Percentiles rank a stretch among this genome's conserved stretches.
Conservation (phyloP, 345 rosid species). For the Xanthoceras sorbifolium region DNA sequence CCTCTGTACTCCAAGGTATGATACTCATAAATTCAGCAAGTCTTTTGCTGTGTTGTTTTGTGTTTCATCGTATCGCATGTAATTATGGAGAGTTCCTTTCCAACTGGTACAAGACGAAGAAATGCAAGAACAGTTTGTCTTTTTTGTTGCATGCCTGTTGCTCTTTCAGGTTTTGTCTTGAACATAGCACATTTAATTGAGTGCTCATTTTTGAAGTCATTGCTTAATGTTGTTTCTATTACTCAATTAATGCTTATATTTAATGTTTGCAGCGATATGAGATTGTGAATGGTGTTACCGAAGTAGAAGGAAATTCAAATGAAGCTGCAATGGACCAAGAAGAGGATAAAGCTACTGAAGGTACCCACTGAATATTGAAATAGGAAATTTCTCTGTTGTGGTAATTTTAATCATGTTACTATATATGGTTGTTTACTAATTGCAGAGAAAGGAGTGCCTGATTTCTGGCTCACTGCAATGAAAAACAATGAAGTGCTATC, state of each 20-base stretch:
- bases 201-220: not conserved
- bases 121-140: not conserved
- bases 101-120: not conserved
- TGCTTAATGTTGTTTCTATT: not conserved
- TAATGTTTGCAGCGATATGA: conserved; percentile 64
- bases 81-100: not conserved
- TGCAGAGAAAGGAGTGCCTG: conserved; percentile 95
- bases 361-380: conserved; percentile 30
- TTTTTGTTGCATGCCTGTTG: not conserved
- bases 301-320: conserved; percentile 56
- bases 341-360: conserved; percentile 60
- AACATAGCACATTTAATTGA: no score
- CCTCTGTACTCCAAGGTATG: conserved; percentile 78
- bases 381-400: not conserved
- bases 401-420: conserved; percentile 4
- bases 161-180: not conserved
- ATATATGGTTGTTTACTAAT: conserved; percentile 14
- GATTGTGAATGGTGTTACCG: conserved; percentile 81
- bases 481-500: conserved; percentile 88
- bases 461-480: conserved; percentile 92
- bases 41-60: not conserved
- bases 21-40: not conserved
- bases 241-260: not conserved
- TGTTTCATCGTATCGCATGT: not conserved
- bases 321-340: conserved; percentile 54